A percentile compares a stretch with the other conserved stretches of the same genome.
phyloP scores from a whole-genome alignment of 768 basidiomycete species.

The Kwoniella europaea region DNA sequence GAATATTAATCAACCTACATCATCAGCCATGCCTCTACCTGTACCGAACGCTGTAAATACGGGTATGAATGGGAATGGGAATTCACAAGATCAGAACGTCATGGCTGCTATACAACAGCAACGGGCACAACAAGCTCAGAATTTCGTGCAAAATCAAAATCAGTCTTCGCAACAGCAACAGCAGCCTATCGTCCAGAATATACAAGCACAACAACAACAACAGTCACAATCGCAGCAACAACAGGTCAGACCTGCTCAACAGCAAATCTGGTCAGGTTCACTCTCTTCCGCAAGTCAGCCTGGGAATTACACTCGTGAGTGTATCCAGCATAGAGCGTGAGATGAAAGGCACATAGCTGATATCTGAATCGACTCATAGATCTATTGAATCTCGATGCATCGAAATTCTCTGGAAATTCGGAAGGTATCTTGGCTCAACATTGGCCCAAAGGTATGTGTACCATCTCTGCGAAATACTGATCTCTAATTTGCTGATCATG shows the following conservation, averaged over 20 bases:
- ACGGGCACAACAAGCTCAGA: conserved; percentile 20
- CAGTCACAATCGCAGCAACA: conserved; percentile 15
- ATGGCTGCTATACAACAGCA: conserved; percentile 29
- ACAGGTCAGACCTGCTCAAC: conserved; percentile 7
- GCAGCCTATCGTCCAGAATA: background rate
- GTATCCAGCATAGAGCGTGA: too few species aligned
- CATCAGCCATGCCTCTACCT: background rate
- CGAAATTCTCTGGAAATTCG: conserved; percentile 15
- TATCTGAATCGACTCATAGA: background rate
- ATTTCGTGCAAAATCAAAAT: conserved; percentile 6
- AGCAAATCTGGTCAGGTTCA: conserved; percentile 20
- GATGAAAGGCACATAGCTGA: too few species aligned
- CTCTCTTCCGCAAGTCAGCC: conserved; percentile 16
- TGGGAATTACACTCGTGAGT: conserved; percentile 9
- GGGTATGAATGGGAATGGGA: background rate
- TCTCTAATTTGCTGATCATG: background rate
- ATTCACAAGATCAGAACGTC: conserved; percentile 14
- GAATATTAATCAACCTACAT: background rate
- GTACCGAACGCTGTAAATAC: background rate
- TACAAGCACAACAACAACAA: conserved; percentile 4
- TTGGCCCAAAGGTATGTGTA: conserved; percentile 23
- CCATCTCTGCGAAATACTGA: background rate
- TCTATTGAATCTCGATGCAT: conserved; percentile 22
- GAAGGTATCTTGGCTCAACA: conserved; percentile 19
- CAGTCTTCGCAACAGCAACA: conserved; percentile 1